phyloP scores from a whole-genome alignment of 2,329 filamentous ascomycete genomes.

The Cladophialophora immunda region DNA sequence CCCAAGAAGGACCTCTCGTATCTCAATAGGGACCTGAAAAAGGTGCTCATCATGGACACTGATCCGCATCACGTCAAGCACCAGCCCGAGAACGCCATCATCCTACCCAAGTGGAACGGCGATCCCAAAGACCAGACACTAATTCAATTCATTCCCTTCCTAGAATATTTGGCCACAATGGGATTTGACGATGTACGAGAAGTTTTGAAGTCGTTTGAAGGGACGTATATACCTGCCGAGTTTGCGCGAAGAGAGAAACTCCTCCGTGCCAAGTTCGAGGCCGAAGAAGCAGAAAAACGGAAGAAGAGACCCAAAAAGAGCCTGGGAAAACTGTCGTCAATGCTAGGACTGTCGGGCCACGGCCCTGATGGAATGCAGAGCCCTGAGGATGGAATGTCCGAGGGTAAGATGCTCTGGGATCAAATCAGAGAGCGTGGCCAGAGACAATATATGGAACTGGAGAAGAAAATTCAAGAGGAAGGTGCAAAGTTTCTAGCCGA shows the following conservation, averaged over 20 bases:
- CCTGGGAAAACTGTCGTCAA: conserved; percentile 72
- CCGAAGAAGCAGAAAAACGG: conserved; percentile 68
- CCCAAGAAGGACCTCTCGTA: conserved; percentile 84
- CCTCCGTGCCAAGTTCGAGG: conserved; percentile 82
- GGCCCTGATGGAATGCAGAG: conserved; percentile 68
- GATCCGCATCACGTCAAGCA: conserved; percentile 80
- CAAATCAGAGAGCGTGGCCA: conserved; percentile 91
- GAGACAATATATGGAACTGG: conserved; percentile 86
- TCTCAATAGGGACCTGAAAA: conserved; percentile 93
- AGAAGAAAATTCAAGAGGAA: conserved; percentile 90
- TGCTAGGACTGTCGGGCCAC: conserved; percentile 78
- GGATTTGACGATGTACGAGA: conserved; percentile 86
- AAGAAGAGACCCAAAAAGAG: conserved; percentile 68
- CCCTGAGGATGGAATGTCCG: conserved; percentile 62
- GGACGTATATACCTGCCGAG: conserved; percentile 86
- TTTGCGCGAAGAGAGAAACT: conserved; percentile 88
- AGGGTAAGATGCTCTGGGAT: conserved; percentile 98
- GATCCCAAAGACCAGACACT: conserved; percentile 84
- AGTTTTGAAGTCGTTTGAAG: conserved; percentile 86
- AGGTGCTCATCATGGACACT: conserved; percentile 94
- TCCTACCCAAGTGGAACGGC: conserved; percentile 89
- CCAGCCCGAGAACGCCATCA: conserved; percentile 96
- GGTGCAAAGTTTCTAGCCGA: conserved; percentile 96
- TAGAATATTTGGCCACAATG: conserved; percentile 97
- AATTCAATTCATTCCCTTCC: conserved; percentile 89